Base-by-base conservation (phyloP, 345 rosid genomes). In the Isatis tinctoria region DNA sequence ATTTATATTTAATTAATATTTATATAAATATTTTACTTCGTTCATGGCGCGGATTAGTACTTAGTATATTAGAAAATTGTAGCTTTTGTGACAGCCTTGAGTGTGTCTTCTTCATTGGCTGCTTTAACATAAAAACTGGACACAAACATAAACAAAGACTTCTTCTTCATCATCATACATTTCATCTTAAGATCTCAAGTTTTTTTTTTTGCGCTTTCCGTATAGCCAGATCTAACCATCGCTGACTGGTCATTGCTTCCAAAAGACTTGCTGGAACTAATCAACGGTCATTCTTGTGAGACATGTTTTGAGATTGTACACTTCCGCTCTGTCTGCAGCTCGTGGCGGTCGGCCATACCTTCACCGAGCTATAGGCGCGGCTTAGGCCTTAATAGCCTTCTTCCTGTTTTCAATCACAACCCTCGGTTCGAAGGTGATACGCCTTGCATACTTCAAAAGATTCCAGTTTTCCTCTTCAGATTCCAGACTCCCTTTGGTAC, bases 281-380 rank as follows among this genome's bases (percentile, higher is more conserved):
- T 66, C 20, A 26, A 0, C 9, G 10, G 35, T 51, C 30, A 35
- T 36, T n/a, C n/a, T n/a, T 36, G 5, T 49, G 47, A 66, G n/a
- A 13, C 60, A 20, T 49, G 71, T 66, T 51, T 66, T 51, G 60
- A 66, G 71, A 36, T 49, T 22, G 59, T 49, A n/a, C 70, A 66
- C 18, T 12, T 65, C 44, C 43, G 43, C 5, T 65, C 69, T 10
- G 69, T 65, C 43, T 65, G 69, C 12, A 33, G 58, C 30, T 47
- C 32, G 3, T 65, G 57, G 69, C 28, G 69, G 2, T 65, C 44
- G 3, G 57, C 69, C 1, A 0, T 65, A 7, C 44, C 24, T 61
- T 54, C 16, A 3, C 54, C 24, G 1, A 30, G 37, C 39, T 17
- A 65, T 33, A 7, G 10, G 4, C 2, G 4, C 17, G 6, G 8